Evolutionary conservation across 768 basidiomycete species (phyloP), one percentile per base, ranked within the genome.

Genomic region (Agrocybe pediades): DNA sequence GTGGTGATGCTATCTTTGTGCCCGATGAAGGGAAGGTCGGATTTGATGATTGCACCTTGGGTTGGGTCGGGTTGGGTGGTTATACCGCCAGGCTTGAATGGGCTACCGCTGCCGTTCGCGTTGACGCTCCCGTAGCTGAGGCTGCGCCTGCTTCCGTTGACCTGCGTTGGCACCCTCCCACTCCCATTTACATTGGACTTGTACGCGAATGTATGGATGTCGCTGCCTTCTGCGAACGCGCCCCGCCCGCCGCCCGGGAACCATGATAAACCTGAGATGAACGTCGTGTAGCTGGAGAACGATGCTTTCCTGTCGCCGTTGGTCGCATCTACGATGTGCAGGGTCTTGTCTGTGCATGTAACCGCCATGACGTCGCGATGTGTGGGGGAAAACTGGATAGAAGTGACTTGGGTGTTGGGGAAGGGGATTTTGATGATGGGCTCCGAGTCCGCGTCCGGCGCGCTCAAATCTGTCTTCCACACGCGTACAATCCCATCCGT

Each of bases 1-100:
- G 61, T 60, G 7, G 16, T 36, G 36, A 66, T 55, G 16, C 17
- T 23, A 23, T 47, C 51, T 7, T 7, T 49, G 41, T 57, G 56
- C 6, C 54, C 54, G 17, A 11, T 25, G 27, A 55, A 47, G 17
- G 44, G 44, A 16, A 21, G 11, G 20, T 29, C 33, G 33, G 4
- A 15, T 13, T 36, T n/a, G 33, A 36, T 36, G 11, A 36, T 36
- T 3, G 33, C 33, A 5, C 33, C 33, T 36, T 5, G 13, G 4
- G 13, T n/a, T 13, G 13, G 33, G 3, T n/a, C 33, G 11, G n/a
- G 33, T 13, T 36, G 13, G 33, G n/a, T n/a, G n/a, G n/a, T n/a
- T n/a, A n/a, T n/a, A n/a, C n/a, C n/a, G n/a, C n/a, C n/a, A n/a
- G n/a, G n/a, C n/a, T 36, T 36, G 4, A 36, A 13, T 4, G 13